phyloP scores from a whole-genome alignment of 768 basidiomycete genomes.

The Ramaria sp. region DNA sequence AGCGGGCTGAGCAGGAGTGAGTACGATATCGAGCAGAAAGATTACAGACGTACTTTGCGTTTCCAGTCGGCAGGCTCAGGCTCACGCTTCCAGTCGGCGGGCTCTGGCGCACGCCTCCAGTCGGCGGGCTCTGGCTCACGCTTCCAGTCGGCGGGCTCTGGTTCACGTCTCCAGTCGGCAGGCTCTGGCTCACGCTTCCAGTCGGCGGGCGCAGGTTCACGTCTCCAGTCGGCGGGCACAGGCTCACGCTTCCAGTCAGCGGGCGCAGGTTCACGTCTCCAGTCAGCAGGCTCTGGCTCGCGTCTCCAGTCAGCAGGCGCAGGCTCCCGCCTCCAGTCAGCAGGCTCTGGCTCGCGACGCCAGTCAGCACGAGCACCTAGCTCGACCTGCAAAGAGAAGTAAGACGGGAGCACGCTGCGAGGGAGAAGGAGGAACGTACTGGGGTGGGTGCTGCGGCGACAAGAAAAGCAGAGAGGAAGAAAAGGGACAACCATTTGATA shows the following conservation, averaged over 20 bases:
- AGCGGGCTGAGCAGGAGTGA: no score
- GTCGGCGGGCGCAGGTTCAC: not conserved
- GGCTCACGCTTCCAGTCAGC: slow-evolving; percentile 1
- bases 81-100: not conserved
- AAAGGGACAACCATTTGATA: not conserved
- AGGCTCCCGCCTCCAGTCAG: not conserved
- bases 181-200: slow-evolving; percentile 1
- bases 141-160: not conserved
- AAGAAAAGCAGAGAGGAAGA: not conserved
- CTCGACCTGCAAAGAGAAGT: not conserved
- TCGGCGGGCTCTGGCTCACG: not conserved
- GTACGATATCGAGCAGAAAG: no score
- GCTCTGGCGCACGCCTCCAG: no score
- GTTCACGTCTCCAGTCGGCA: no score
- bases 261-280: not conserved
- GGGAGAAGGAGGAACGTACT: not conserved
- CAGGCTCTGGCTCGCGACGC: not conserved
- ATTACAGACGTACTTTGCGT: no score
- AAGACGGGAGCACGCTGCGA: not conserved
- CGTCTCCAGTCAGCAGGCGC: not conserved
- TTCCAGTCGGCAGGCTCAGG: no score
- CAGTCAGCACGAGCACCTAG: not conserved
- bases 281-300: not conserved
- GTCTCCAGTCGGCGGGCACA: not conserved
- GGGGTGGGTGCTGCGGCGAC: not conserved